These are phyloP conservation scores for Saccharomycopsis sp. DNA, from an alignment of 805 yeast genomes.

Conservation along the genomic window DNA sequence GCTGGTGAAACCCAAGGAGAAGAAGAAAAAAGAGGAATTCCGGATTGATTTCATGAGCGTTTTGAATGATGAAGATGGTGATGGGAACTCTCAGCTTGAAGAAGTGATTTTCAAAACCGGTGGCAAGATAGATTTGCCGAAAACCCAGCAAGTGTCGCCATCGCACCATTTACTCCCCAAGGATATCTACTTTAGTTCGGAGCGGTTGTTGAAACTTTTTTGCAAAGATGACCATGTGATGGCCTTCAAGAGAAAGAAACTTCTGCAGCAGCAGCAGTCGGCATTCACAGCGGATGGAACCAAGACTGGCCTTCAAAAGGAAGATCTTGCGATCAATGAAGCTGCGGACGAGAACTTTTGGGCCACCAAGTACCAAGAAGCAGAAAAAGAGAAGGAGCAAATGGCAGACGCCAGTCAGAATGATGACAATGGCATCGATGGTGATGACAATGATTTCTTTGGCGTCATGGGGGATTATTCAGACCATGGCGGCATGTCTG, in stretches of 20 bases:
- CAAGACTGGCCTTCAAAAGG: constrained; percentile 15
- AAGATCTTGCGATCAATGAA: constrained; percentile 25
- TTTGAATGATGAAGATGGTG: constrained; percentile 19
- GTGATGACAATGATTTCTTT: constrained; percentile 26
- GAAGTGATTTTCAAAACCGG: constrained; percentile 34
- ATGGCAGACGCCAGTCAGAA: constrained; percentile 28
- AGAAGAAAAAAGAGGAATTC: constrained; percentile 30
- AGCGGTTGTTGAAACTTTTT: constrained; percentile 56
- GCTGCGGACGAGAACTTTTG: constrained; percentile 61
- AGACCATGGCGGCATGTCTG: constrained; percentile 37
- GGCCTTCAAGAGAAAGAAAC: constrained; percentile 6
- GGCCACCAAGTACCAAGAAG: constrained; percentile 51
- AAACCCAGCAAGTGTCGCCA: constrained; percentile 32
- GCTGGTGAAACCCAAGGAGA: constrained; percentile 11
- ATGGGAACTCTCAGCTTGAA: constrained; percentile 31
- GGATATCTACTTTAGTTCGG: constrained; percentile 64
- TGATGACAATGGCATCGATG: constrained; percentile 2
- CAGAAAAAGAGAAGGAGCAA: constrained; percentile 26
- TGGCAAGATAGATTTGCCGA: constrained; percentile 34
- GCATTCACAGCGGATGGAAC: constrained; percentile 4
- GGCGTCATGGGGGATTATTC: constrained; percentile 28
- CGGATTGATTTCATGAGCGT: constrained; percentile 36
- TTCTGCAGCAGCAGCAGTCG: not conserved
- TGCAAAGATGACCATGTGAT: constrained; percentile 46
- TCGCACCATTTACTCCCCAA: constrained; percentile 53